These are phyloP conservation scores for Scheffersomyces parashehatae DNA, from an alignment of 1,139 yeast species.

Conservation along the genomic window DNA sequence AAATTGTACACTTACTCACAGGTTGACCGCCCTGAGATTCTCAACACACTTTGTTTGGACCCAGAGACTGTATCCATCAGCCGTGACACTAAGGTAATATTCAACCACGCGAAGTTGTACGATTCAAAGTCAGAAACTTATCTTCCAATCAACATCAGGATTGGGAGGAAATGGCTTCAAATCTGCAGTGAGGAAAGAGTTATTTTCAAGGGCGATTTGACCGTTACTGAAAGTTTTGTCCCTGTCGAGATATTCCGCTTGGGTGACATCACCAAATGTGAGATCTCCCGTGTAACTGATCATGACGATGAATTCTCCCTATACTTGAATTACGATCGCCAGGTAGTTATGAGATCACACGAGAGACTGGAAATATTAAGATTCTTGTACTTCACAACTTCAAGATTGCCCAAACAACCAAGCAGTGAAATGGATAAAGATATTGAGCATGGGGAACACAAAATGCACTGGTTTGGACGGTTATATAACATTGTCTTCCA, in stretches of 20 bases:
- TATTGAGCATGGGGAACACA: constrained; percentile 19
- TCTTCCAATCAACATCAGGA: constrained; percentile 57
- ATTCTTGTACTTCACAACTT: constrained; percentile 65
- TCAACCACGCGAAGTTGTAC: constrained; percentile 55
- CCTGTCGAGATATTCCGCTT: constrained; percentile 57
- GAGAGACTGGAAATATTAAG: constrained; percentile 71
- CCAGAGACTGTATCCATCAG: constrained; percentile 36
- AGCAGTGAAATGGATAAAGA: constrained; percentile 20
- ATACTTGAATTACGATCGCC: constrained; percentile 44
- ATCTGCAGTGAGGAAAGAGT: constrained; percentile 40
- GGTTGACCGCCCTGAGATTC: constrained; percentile 48
- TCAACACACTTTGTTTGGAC: constrained; percentile 53
- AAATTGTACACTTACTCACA: constrained; percentile 40
- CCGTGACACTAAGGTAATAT: constrained; percentile 62
- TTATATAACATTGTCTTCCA: constrained; percentile 66
- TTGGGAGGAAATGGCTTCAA: constrained; percentile 73
- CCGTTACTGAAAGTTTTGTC: constrained; percentile 34
- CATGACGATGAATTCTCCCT: constrained; percentile 52
- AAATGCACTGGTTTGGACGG: constrained; percentile 54
- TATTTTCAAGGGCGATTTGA: constrained; percentile 20
- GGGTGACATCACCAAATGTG: constrained; percentile 52
- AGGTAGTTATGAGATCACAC: constrained; percentile 55
- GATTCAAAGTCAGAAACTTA: constrained; percentile 31
- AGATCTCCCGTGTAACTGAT: constrained; percentile 36
- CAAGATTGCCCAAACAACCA: constrained; percentile 43